Evolutionary conservation across 2,329 filamentous ascomycete species (phyloP).

Genomic region (Fusarium stilboides): DNA sequence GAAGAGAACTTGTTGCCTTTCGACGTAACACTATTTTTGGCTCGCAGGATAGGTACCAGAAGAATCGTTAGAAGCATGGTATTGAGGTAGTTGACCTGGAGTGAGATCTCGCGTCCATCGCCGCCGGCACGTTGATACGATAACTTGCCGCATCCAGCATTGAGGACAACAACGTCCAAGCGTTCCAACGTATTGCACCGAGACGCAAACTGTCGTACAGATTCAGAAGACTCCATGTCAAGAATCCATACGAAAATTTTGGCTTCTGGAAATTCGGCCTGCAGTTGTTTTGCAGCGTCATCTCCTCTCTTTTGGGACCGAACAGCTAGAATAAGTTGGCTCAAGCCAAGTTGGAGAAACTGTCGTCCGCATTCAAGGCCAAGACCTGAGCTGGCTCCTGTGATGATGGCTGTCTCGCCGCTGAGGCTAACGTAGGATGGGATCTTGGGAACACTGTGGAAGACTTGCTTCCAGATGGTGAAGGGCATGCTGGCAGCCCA

Average conservation of each 20-base stretch:
- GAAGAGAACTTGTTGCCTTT: slow-evolving; percentile 25
- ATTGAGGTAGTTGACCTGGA: slow-evolving; percentile 15
- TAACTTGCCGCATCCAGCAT: slow-evolving; percentile 2
- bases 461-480: slow-evolving; percentile 22
- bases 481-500: slow-evolving; percentile 17
- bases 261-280: slow-evolving; percentile 5
- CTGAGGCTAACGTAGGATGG: slow-evolving; percentile 43
- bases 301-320: slow-evolving; percentile 2
- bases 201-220: not conserved
- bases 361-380: slow-evolving; percentile 61
- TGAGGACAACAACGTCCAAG: not conserved
- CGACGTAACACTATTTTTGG: slow-evolving; percentile 17
- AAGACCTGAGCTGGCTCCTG: slow-evolving; percentile 61
- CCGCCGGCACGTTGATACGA: not conserved
- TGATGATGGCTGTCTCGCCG: slow-evolving; percentile 60
- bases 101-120: not conserved
- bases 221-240: slow-evolving; percentile 22
- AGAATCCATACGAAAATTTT: slow-evolving; percentile 23
- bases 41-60: not conserved
- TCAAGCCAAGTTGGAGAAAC: not conserved
- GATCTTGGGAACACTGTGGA: slow-evolving; percentile 28
- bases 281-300: not conserved
- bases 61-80: slow-evolving; percentile 14
- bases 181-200: not conserved
- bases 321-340: not conserved